Evolutionary conservation across 148 eudicot species (phyloP), one percentile per base, ranked within the genome.

Genomic region (Linanthus parryae): DNA sequence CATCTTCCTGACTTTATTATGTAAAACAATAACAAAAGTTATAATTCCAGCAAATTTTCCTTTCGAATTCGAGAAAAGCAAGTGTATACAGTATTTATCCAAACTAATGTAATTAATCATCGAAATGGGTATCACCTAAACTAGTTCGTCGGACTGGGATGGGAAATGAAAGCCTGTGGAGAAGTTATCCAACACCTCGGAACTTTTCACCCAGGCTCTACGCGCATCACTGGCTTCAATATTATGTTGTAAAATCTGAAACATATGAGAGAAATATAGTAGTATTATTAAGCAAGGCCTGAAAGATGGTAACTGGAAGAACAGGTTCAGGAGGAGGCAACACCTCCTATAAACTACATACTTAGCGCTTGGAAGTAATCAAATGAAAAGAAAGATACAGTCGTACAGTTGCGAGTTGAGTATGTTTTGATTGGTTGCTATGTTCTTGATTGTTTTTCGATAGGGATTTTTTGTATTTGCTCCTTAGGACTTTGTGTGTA

Each of bases 171-270:
- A 77, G 19, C 97, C 97, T 2, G 75, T 78, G 23, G 95, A 90
- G 79, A 95, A 85, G 54, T 83, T 83, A 45, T 70, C 69, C 79
- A 85, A 52, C 52, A 58, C 53, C 59, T 90, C 97, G 2, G 95
- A 88, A 57, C 54, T 21, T 21, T 44, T 22, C 48, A 44, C 12
- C 86, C 90, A 88, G 38, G 76, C 76, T 77, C 70, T 77, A 50
- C 57, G 90, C 5, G 82, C 90, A 62, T 77, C 79, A 62, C 71
- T 72, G 45, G 64, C 26, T 61, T 79, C 68, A 19, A 85, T 79
- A 58, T 88, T 82, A 36, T 66, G 71, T 31, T 62, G 58, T 66
- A 76, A 79, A 59, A 88, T 71, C 97, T 88, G 73, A 53, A 59
- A 52, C 25, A 42, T 42, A 18, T 16, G 8, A 18, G 48, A 22